Percentiles rank a stretch among this genome's conserved stretches.
These are phyloP conservation scores for Saccharomycopsis capsularis DNA, from an alignment of 805 yeast species.

Conservation along the genomic window DNA sequence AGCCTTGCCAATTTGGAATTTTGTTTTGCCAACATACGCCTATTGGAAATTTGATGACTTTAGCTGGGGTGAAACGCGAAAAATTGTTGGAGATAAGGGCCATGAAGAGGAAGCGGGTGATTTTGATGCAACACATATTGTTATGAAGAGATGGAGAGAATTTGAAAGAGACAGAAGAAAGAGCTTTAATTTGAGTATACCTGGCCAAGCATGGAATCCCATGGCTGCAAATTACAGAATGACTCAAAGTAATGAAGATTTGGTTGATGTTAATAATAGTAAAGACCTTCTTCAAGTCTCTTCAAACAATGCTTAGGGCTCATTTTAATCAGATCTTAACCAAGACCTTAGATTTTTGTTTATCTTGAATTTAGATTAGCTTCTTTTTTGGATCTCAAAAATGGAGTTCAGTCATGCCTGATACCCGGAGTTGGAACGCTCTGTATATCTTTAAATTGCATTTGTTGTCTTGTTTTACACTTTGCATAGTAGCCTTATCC, in stretches of 20 bases:
- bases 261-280: not conserved
- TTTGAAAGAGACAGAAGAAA: conserved; percentile 60
- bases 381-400: no score
- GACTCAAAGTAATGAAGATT: not conserved
- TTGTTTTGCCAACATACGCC: conserved; percentile 77
- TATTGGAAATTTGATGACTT: conserved; percentile 96
- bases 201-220: conserved; percentile 39
- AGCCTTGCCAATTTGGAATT: conserved; percentile 93
- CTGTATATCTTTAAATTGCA: no score
- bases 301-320: no score
- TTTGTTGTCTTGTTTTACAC: no score
- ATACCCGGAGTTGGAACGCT: no score
- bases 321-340: no score
- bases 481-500: no score
- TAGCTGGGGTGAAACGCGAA: conserved; percentile 93
- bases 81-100: conserved; percentile 57
- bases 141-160: conserved; percentile 93
- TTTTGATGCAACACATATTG: conserved; percentile 85
- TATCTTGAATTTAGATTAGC: no score
- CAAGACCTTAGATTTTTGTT: no score
- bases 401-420: no score
- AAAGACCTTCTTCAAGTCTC: no score
- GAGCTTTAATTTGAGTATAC: conserved; percentile 23
- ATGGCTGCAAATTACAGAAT: not conserved
- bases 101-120: conserved; percentile 72